Percentiles rank a stretch among this genome's conserved stretches.
These are phyloP conservation scores for Fusarium marasasianum DNA, from an alignment of 2,329 filamentous ascomycete species.

Conservation along the genomic window DNA sequence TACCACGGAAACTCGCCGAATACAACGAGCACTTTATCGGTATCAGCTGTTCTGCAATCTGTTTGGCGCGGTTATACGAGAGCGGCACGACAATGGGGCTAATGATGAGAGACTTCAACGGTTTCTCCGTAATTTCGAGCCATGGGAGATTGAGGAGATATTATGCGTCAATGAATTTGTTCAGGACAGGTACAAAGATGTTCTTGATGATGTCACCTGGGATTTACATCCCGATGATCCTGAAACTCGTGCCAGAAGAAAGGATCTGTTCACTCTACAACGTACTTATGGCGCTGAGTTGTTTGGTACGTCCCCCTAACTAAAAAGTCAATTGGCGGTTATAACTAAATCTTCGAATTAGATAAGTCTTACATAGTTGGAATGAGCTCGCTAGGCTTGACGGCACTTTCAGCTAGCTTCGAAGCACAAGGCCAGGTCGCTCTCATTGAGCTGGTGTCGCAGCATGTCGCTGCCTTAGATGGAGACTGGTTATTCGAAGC, in stretches of 20 bases:
- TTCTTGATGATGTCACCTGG: background rate
- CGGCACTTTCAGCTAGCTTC: background rate
- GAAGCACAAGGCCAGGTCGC: background rate
- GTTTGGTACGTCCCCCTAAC: background rate
- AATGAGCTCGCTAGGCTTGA: background rate
- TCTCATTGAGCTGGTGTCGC: too few species aligned
- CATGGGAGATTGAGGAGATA: conserved; percentile 1
- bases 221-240: background rate
- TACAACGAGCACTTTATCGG: conserved; percentile 14
- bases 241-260: background rate
- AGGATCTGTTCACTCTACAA: background rate
- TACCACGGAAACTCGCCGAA: background rate
- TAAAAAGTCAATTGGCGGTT: too few species aligned
- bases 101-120: background rate
- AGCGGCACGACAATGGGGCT: background rate
- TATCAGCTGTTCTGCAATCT: conserved; percentile 23
- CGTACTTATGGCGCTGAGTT: background rate
- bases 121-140: background rate
- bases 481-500: too few species aligned
- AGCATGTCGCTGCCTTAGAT: too few species aligned
- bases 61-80: background rate
- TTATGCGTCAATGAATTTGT: background rate
- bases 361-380: background rate
- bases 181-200: background rate
- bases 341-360: background rate